Evolutionary conservation across 1,139 yeast species (phyloP), one percentile per base, ranked within the genome.

Genomic region (Kodamaea anthophila): DNA sequence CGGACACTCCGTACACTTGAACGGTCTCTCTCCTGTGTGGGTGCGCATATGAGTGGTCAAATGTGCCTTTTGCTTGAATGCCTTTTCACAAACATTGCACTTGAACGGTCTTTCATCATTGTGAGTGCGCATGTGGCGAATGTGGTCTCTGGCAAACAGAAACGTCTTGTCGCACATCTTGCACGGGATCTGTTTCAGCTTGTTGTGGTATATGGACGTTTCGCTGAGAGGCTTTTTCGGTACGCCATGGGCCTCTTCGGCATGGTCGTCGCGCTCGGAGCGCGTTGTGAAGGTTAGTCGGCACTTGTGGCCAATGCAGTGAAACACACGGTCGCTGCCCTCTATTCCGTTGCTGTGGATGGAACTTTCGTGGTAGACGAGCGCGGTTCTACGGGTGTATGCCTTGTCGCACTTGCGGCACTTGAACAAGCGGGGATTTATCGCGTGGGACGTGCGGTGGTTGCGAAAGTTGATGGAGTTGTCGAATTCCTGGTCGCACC

Each of bases 51-150:
- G 98, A 24, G 97, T 72, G 13, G 81, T 58, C 11, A 87, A 62
- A 52, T 91, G 91, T 45, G 88, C 97, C 23, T 91, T 67, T 51
- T 91, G 97, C n/a, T 73, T 59, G 47, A 91, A 91, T 1, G 70
- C 40, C 4, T 51, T 46, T 8, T 37, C 37, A 30, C 57, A 52
- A 11, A 36, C 33, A 11, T 35, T 33, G 35, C 55, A 52, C 20
- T 39, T 38, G 29, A 34, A 51, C 8, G 57, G 57, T 21, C 50
- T 36, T 26, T 49, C 57, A 21, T 54, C 58, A 12, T 54, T 42
- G 31, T 51, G 57, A 13, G 48, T 42, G 11, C 56, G 35, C 18
- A 31, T 31, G 29, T 51, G 57, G 24, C 57, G 39, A 8, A 41
- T 40, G 27, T 49, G 40, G 34, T 51, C 57, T 18, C 47, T 39